Evolutionary conservation across 306 rosid species (phyloP), one percentile per base, ranked within the genome.

Genomic region (Medicago ruthenica): DNA sequence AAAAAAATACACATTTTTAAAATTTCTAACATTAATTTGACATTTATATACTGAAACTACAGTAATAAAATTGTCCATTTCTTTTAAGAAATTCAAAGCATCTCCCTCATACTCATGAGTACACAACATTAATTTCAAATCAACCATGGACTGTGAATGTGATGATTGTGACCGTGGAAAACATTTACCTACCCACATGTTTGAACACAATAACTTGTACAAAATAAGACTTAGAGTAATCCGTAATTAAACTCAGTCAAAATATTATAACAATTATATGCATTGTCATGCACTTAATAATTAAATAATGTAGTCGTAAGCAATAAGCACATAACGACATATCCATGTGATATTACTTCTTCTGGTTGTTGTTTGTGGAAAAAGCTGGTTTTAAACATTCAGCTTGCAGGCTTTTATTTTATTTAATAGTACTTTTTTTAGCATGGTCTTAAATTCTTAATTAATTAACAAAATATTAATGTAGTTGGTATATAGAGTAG

Each of bases 161-260:
- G 62, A 55, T 55, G 34, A 20, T 55, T 55, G 4, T 24, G 39
- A 51, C 44, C 8, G 37, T 22, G 73, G 6, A 81, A 71, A 42
- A 5, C 62, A 22, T 50, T 78, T 58, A 77, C 66, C 60, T 16
- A 57, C 18, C 69, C 79, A 78, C 70, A 42, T 76, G 84, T 53
- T 73, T 45, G 63, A 42, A 41, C 45, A 53, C 65, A 65, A 20
- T 7, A 41, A 45, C 5, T 44, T 44, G 50, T 15, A 44, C 51
- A n/a, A 69, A 69, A 14, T 8, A 8, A 39, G 34, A 62, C 73
- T 34, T 84, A n/a, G 31, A 62, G 65, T 71, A 36, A 48, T 10
- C 61, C 34, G 44, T 58, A 70, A 62, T 50, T 53, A 36, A 40
- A 53, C 79, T 57, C 75, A 27, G 61, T 73, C 73, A 76, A 70